Evolutionary conservation across 1,139 yeast genomes (phyloP).

Genomic region (Diutina ranongensis): DNA sequence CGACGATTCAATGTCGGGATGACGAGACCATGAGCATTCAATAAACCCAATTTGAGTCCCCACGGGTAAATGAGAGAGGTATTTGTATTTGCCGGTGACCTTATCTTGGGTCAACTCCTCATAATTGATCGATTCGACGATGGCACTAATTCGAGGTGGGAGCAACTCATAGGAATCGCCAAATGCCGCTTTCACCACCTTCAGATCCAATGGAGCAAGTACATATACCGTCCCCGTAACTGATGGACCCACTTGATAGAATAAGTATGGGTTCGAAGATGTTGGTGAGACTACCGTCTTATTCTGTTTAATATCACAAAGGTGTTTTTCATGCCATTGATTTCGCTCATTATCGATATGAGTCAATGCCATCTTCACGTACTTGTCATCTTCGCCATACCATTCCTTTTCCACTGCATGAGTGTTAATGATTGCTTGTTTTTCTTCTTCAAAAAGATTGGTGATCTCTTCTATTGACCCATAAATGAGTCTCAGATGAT

Average conservation of each 20-base stretch:
- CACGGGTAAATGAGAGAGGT: conserved; percentile 68
- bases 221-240: conserved; percentile 49
- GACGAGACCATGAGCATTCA: conserved; percentile 70
- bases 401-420: conserved; percentile 45
- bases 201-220: conserved; percentile 69
- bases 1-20: conserved; percentile 31
- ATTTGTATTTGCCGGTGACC: conserved; percentile 54
- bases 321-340: not conserved
- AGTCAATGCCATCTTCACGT: conserved; percentile 43
- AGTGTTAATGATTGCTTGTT: conserved; percentile 32
- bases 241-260: conserved; percentile 66
- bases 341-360: conserved; percentile 30
- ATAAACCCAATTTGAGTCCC: conserved; percentile 79
- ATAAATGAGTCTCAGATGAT: conserved; percentile 45
- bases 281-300: not conserved
- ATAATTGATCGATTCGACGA: conserved; percentile 59
- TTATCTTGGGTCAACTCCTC: conserved; percentile 46
- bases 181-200: conserved; percentile 54
- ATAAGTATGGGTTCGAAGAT: conserved; percentile 17
- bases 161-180: conserved; percentile 45
- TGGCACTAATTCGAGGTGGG: conserved; percentile 53
- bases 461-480: conserved; percentile 47
- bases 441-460: conserved; percentile 47
- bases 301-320: too few relatives aligned
- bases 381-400: conserved; percentile 50